Conservation (phyloP, 2,329 filamentous ascomycete species). For the Bimuria novae-zelandiae region DNA sequence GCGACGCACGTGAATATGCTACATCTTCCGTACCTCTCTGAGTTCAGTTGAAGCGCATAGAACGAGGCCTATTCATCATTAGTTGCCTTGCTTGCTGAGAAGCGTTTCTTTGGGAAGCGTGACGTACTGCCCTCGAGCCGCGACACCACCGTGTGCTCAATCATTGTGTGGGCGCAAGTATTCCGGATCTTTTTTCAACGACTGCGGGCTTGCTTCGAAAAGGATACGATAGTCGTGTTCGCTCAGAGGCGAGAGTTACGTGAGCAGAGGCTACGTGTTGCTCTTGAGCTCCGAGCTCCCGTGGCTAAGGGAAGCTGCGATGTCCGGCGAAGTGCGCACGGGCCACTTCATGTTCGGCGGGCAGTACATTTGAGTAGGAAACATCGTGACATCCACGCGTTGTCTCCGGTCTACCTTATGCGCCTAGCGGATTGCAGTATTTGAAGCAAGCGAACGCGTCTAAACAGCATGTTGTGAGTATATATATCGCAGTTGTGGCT, state of each 20-base stretch:
- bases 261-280: conserved; percentile 39
- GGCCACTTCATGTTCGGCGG: conserved; percentile 6
- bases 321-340: conserved; percentile 23
- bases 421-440: too few relatives aligned
- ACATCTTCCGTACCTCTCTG: conserved; percentile 62
- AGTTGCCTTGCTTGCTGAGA: conserved; percentile 15
- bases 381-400: neutral
- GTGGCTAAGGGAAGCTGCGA: conserved; percentile 8
- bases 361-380: too few relatives aligned
- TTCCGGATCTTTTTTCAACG: neutral
- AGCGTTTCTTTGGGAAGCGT: conserved; percentile 9
- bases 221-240: neutral
- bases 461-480: too few relatives aligned
- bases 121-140: conserved; percentile 84
- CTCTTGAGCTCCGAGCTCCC: conserved; percentile 12
- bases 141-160: conserved; percentile 91
- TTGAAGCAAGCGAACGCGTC: neutral
- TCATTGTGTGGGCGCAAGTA: conserved; percentile 59
- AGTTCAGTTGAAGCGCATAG: conserved; percentile 95
- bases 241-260: neutral
- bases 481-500: too few relatives aligned
- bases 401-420: too few relatives aligned
- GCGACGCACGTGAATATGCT: conserved; percentile 8
- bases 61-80: conserved; percentile 72
- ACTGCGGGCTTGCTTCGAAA: neutral